Evolutionary conservation across 1,284 basidiomycete genomes (phyloP), one percentile per base, ranked within the genome.

Genomic region (Cryptococcus sp.): DNA sequence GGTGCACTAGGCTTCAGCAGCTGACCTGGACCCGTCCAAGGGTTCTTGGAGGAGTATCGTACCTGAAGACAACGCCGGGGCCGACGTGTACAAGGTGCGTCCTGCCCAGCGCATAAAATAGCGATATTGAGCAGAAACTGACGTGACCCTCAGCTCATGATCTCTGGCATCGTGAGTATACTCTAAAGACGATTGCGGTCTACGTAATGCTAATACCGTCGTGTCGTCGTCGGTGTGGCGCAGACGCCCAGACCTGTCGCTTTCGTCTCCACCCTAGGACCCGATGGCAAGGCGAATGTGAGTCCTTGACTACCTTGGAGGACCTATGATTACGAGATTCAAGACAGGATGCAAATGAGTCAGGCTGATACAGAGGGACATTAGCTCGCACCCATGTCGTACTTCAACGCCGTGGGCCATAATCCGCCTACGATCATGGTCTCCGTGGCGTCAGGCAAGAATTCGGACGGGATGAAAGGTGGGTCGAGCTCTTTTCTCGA

Each of bases 391-490:
- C 76, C 75, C 11, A 57, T 64, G 54, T 81, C 79, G 25, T 82
- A 78, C 63, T 77, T 77, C 67, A 74, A 69, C 60, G 59, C 73
- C 41, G 79, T 82, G 52, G 81, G 84, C 10, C 83, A 85, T 67
- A 81, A 87, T 64, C 88, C 87, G 0, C 86, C 88, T 1, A 77
- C 86, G 55, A 69, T 89, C 61, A 86, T 85, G 76, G 70, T 89
- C 44, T 86, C 85, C 3, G 83, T 86, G 63, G 57, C 66, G 8
- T 57, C 50, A 16, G 73, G 19, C 69, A 83, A 63, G 39, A 55
- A 56, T 16, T 13, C 48, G 11, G 60, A 63, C 37, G 67, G 66
- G 3, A 49, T 67, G 49, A 73, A 76, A 63, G 71, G 71, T 70
- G 25, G 43, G 63, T 56, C n/a, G n/a, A n/a, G n/a, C n/a, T n/a